Base-by-base conservation (phyloP, 352 stramenopile genomes). In the Pythium grandisporangium region DNA sequence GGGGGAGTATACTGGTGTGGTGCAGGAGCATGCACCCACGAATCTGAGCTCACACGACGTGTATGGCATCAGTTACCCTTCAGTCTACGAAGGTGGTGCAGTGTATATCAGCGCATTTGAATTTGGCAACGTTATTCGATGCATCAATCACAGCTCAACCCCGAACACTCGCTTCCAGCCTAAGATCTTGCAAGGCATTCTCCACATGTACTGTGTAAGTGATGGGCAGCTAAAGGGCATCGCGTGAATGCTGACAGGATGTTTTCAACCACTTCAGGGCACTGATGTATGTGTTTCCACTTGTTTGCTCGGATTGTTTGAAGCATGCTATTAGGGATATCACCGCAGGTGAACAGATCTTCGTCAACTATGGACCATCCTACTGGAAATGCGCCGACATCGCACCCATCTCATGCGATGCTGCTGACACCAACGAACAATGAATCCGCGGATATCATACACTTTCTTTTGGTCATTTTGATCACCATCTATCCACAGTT, bases 141-240 rank as follows among this genome's bases (percentile, higher is more conserved):
- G 76, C 48, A 82, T 87, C 42, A 87, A 90, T 47, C 76, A 89
- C 55, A 86, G 70, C 51, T 54, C 45, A 12, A 48, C 48, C 5
- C 63, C 71, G 23, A 89, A 84, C 47, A 68, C 71, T 6, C 60
- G 56, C 37, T 86, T 89, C 40, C 53, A 68, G 27, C 70, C 73
- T 5, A 83, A 85, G 66, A 53, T 87, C 24, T 57, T 75, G 30
- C 51, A 59, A 22, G 76, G 71, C 22, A 70, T 86, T 42, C 64
- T 90, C 26, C 70, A 71, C 45, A 80, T 90, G 25, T 83, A 84
- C 44, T 89, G 76, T 29, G 72, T 89, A 61, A 47, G 75, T 75
- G 5, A 0, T 4, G 29, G 17, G 2, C 30, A 24, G 35, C 25
- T 38, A 21, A 5, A 6, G n/a, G n/a, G n/a, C n/a, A n/a, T n/a